Evolutionary conservation across 2,329 filamentous ascomycete species (phyloP).

Genomic region (Stemphylium lycopersici): DNA sequence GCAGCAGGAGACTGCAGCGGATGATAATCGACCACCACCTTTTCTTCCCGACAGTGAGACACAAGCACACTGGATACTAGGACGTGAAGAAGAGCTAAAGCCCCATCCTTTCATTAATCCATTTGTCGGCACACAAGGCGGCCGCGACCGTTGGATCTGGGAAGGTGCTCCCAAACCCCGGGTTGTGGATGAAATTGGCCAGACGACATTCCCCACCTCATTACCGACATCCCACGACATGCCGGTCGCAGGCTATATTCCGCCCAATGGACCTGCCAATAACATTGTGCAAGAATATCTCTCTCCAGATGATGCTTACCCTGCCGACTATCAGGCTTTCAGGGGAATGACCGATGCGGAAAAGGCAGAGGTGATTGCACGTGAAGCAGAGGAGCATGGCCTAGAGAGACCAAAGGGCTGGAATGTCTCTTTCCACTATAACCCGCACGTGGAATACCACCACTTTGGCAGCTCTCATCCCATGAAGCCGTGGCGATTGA

Average conservation of each 20-base stretch:
- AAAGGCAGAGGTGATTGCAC: constrained; percentile 59
- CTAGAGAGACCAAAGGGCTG: constrained; percentile 84
- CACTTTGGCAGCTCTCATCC: constrained; percentile 97
- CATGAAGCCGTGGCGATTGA: constrained; percentile 98
- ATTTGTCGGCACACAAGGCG: constrained; percentile 19
- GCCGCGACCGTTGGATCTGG: constrained; percentile 21
- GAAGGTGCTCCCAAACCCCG: constrained; percentile 11
- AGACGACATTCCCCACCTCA: neutral
- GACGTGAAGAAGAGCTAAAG: constrained; percentile 6
- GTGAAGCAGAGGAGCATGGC: constrained; percentile 65
- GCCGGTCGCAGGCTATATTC: constrained; percentile 25
- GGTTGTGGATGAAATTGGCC: neutral
- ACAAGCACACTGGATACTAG: constrained; percentile 5
- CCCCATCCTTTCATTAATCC: constrained; percentile 13
- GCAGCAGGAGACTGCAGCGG: neutral
- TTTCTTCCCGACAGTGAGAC: neutral
- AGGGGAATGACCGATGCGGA: constrained; percentile 40
- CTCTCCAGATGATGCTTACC: constrained; percentile 35
- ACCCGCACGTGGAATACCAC: constrained; percentile 91
- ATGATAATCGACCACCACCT: neutral
- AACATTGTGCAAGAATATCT: constrained; percentile 47
- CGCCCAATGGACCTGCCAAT: constrained; percentile 30
- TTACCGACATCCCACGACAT: constrained; percentile 13
- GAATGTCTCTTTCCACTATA: constrained; percentile 93
- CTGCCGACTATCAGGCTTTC: constrained; percentile 38